Evolutionary conservation across 1,139 yeast genomes (phyloP), one percentile per base, ranked within the genome.

Genomic region (Protomyces lactucae-debilis): DNA sequence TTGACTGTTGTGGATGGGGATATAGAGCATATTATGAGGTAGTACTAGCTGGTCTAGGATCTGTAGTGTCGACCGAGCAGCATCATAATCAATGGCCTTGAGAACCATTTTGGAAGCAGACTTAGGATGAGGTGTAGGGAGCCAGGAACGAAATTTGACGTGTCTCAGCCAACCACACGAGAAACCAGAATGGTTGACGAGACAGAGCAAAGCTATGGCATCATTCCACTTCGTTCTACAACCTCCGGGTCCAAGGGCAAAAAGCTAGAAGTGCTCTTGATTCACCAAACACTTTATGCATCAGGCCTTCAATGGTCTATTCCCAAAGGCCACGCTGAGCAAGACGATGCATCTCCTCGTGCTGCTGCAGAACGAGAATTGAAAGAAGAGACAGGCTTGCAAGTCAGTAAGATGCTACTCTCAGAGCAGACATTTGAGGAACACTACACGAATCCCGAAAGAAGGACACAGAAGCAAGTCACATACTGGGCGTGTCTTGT

Each of bases 11-110:
- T 76, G 69, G 66, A 93, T 83, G 1, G 80, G 74, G 36, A 91
- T 78, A 73, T 89, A 93, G 51, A 78, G 79, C 1, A 95, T 83
- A 64, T 86, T 80, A 71, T 89, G 91, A 0, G 99, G 99, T 54
- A 93, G 81, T 35, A 83, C 75, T 21, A 91, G 80, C 74, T 93
- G 99, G 74, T 93, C 95, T 68, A 93, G 78, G 46, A 92, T 85
- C 32, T 80, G 77, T 48, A 93, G 81, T 3, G 78, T 72, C 32
- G 57, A 39, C 3, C 52, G 57, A 14, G 78, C 64, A 14, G 63
- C 46, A 1, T 60, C 32, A 61, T 69, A 69, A 23, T 60, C 65
- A 55, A 69, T 69, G 8, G 71, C 70, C 55, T 66, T 57, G 39
- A 65, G 57, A 3, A 56, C 60, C 66, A 64, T 64, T 2, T 10